Evolutionary conservation across 192 early-diverging fungal genomes (phyloP).

Genomic region (Entomortierella lignicola): DNA sequence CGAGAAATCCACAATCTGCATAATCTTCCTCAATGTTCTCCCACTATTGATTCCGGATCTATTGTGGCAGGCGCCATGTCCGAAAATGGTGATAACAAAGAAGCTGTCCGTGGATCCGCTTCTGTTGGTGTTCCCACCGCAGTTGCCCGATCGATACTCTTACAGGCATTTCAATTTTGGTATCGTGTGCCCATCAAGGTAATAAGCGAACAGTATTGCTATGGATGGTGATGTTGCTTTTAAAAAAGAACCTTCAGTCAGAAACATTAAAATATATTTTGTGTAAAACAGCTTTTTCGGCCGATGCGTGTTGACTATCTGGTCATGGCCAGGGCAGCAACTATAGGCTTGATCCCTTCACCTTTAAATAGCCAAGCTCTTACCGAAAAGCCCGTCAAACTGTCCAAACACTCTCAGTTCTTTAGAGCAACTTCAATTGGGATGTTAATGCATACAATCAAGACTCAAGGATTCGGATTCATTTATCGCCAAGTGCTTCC

Average conservation of each 20-base stretch:
- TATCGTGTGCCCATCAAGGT: constrained; percentile 73
- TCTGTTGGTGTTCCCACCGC: constrained; percentile 66
- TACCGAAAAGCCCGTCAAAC: neutral
- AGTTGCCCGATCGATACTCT: constrained; percentile 63
- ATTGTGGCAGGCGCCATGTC: constrained; percentile 22
- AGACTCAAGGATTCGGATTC: constrained; percentile 71
- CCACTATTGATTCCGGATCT: neutral
- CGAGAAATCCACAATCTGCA: neutral
- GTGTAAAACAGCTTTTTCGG: constrained; percentile 69
- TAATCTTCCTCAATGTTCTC: neutral
- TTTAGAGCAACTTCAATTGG: constrained; percentile 78
- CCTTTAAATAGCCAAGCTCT: constrained; percentile 21
- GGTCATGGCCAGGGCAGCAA: constrained; percentile 75
- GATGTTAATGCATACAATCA: constrained; percentile 77
- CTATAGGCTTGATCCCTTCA: constrained; percentile 66
- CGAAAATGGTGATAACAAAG: constrained; percentile 53
- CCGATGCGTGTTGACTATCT: constrained; percentile 84
- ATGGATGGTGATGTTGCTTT: too few species aligned
- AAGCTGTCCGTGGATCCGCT: constrained; percentile 63
- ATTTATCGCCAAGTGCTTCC: constrained; percentile 77
- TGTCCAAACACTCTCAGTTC: constrained; percentile 36
- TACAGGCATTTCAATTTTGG: constrained; percentile 64
- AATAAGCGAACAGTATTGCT: neutral
- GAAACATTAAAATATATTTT: neutral
- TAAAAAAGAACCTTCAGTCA: neutral